A percentile compares a stretch with the other conserved stretches of the same genome.
These are phyloP conservation scores for Solanum commersonii DNA, from an alignment of 257 asterid species.

Conservation along the genomic window DNA sequence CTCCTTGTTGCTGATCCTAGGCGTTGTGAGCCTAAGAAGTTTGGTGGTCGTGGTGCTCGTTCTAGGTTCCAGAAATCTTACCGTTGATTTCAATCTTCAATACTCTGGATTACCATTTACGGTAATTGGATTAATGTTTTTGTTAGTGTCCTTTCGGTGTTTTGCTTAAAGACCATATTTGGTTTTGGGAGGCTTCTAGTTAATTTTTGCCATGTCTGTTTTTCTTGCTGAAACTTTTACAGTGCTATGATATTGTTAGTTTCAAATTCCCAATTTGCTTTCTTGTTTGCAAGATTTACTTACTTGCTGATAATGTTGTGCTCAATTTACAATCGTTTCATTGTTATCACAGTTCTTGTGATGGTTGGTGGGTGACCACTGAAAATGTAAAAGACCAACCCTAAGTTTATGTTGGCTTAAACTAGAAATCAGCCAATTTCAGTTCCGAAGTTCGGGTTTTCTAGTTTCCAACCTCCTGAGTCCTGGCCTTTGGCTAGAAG, in stretches of 20 bases:
- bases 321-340: background rate
- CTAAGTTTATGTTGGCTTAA: background rate
- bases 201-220: background rate
- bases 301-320: background rate
- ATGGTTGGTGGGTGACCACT: background rate
- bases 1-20: background rate
- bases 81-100: background rate
- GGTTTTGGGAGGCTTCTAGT: background rate
- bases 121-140: background rate
- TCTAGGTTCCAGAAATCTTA: background rate
- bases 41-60: background rate
- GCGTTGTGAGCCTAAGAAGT: background rate
- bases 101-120: background rate
- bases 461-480: background rate
- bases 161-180: background rate
- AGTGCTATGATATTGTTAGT: background rate
- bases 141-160: background rate
- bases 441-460: background rate
- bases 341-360: background rate
- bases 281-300: background rate
- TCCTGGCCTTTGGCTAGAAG: background rate
- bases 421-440: background rate
- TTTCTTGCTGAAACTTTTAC: background rate
- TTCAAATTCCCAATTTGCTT: background rate
- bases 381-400: background rate